Base-by-base conservation (phyloP, 306 rosid species). In the Cucumis hystrix region DNA sequence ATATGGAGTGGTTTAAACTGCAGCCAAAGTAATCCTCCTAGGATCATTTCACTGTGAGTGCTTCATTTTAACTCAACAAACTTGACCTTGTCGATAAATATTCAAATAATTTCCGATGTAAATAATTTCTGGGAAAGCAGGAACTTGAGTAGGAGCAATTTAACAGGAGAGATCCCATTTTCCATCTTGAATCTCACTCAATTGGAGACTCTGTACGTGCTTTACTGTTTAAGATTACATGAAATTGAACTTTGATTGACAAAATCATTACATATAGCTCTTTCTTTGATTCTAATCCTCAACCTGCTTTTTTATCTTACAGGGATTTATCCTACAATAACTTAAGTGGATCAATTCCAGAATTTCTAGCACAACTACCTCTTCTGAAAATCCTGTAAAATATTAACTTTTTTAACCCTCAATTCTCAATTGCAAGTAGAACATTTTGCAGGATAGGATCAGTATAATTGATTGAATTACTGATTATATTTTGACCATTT, bases 321-420 rank as follows among this genome's bases (percentile, higher is more conserved):
- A 86, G 87, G 82, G 84, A 87, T 79, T 76, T 85, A 41, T 83
- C 89, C 28, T 70, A 83, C 84, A 87, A 87, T 49, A 79, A 84
- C 37, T 80, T 88, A 17, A 80, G 70, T 3, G 86, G 91, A 21
- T 13, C 58, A 41, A 8, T 85, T 6, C 91, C 86, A 2, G 70
- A 68, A 8, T 77, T 51, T 79, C 49, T 88, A 15, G 83, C 84
- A 4, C 21, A 41, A 60, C 56, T 84, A 11, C 25, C 67, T 1
- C 67, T 8, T 5, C 66, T 87, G 60, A 79, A 79, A 8, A 4
- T 40, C n/a, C 76, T 88, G 87, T 88, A 81, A 80, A 23, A 85
- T 63, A 33, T 33, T 3, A 10, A 47, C 15, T 47, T 1, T 61
- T 5, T 13, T 28, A 10, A 61, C 41, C 16, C 14, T 61, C 40